phyloP scores from a whole-genome alignment of 345 rosid species.

The Acer saccharum region DNA sequence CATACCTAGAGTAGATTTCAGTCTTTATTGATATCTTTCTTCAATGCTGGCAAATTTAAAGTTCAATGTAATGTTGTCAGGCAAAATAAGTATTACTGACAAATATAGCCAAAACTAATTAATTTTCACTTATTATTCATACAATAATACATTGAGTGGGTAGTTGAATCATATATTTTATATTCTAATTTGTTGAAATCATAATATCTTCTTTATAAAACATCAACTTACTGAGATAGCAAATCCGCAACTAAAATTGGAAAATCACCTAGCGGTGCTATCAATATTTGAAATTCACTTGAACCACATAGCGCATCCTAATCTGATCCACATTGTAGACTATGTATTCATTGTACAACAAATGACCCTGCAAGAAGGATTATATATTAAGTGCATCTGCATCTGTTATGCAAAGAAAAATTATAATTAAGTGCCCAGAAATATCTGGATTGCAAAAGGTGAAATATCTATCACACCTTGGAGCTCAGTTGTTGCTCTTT shows the following conservation, averaged over 20 bases:
- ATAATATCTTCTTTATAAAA: neutral
- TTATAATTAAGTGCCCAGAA: neutral
- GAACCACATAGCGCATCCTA: slow-evolving; percentile 73
- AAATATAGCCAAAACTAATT: neutral
- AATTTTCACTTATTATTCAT: neutral
- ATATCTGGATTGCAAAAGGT: neutral
- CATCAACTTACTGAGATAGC: neutral
- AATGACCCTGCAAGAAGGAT: slow-evolving; percentile 54
- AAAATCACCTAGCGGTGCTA: neutral
- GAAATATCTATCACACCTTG: slow-evolving; percentile 30
- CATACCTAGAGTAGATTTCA: neutral
- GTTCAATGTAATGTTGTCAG: neutral
- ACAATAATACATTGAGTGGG: neutral
- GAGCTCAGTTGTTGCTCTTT: slow-evolving; percentile 36
- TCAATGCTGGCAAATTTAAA: neutral
- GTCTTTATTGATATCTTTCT: neutral
- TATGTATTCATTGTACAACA: slow-evolving; percentile 76
- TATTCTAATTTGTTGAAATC: neutral
- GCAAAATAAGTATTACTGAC: neutral
- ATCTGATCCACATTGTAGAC: slow-evolving; percentile 87
- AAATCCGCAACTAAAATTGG: neutral
- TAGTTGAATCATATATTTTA: neutral
- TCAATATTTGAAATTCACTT: slow-evolving; percentile 66
- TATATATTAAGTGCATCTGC: neutral
- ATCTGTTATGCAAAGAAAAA: neutral